Evolutionary conservation across 352 stramenopile species (phyloP), one percentile per base, ranked within the genome.

Genomic region (Pythium plurisporium): DNA sequence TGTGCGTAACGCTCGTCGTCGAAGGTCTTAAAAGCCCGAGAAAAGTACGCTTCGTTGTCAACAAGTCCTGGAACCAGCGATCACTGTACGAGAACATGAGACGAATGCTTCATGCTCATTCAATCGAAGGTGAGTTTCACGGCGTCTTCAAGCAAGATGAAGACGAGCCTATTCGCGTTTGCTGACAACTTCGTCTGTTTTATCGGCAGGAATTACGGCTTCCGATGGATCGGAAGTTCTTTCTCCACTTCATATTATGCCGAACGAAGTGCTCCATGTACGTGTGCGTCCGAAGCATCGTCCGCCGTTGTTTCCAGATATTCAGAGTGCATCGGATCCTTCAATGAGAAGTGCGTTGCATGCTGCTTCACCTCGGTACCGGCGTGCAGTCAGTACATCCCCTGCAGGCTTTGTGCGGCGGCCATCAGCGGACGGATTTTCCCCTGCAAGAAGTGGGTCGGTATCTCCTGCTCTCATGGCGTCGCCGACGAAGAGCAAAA

Each of bases 41-140:
- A 40, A 88, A 80, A 59, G 70, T 90, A 20, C 80, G 82, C 3
- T 90, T 93, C 25, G 81, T 89, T 7, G 69, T 83, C n/a, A 85
- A 90, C 60, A 86, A 82, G 54, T 68, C 70, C 43, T 89, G 76
- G 76, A 85, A 58, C 10, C 63, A 72, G 33, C 82, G 79, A 36
- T 60, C 51, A 6, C 54, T 90, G 36, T 69, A 70, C 54, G 82
- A 89, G 29, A 86, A 78, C 25, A 76, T 89, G 22, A 64, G 75
- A n/a, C 70, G 76, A 27, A 91, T 86, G 77, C 66, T 92, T 4
- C 80, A 79, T 19, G 79, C 87, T 2, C 77, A 91, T n/a, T 63
- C 64, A 11, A 57, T 89, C 15, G 76, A 89, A 70, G 67, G 74
- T 82, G 73, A 48, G 63, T 59, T 53, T n/a, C n/a, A n/a, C n/a